These are phyloP conservation scores for Hanseniaspora sp. DNA, from an alignment of 1,139 yeast species.

Conservation along the genomic window DNA sequence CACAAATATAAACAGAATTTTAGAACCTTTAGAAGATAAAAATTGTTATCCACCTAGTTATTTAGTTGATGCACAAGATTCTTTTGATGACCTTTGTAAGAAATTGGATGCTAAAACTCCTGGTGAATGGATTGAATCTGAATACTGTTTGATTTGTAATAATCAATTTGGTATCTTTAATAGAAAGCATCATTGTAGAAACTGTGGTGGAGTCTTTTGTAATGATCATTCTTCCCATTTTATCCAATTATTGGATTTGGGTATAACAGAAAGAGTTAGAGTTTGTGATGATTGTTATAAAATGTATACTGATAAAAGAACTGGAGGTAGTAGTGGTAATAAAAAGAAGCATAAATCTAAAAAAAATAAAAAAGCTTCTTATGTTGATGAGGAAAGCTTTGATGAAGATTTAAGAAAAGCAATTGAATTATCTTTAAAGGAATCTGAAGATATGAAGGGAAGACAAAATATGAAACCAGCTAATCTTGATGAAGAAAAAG, in stretches of 20 bases:
- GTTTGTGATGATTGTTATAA: slow-evolving; percentile 85
- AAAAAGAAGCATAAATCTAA: neutral
- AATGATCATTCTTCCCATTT: slow-evolving; percentile 67
- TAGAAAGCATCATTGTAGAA: slow-evolving; percentile 91
- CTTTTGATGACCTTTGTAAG: slow-evolving; percentile 11
- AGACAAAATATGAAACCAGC: slow-evolving; percentile 15
- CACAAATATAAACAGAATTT: slow-evolving; percentile 10
- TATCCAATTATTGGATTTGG: slow-evolving; percentile 66
- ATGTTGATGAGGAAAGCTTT: slow-evolving; percentile 33
- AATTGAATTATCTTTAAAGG: slow-evolving; percentile 64
- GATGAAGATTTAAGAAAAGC: slow-evolving; percentile 75
- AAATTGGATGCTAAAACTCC: slow-evolving; percentile 83
- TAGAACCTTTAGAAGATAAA: slow-evolving; percentile 33
- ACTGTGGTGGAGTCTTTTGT: slow-evolving; percentile 93
- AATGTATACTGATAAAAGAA: slow-evolving; percentile 36
- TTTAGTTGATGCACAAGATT: slow-evolving; percentile 3
- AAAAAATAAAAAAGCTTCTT: slow-evolving; percentile 7
- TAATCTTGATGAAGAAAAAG: slow-evolving; percentile 39
- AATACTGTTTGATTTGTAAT: slow-evolving; percentile 91
- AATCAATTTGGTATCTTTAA: slow-evolving; percentile 67
- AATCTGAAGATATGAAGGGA: slow-evolving; percentile 29
- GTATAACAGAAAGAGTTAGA: slow-evolving; percentile 79
- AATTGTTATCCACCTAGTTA: slow-evolving; percentile 20
- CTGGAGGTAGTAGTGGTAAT: neutral
- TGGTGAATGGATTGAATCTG: slow-evolving; percentile 96